A percentile compares a stretch with the other conserved stretches of the same genome.
These are phyloP conservation scores for Aspergillus aculeatus DNA, from an alignment of 2,329 filamentous ascomycete genomes.

Conservation along the genomic window DNA sequence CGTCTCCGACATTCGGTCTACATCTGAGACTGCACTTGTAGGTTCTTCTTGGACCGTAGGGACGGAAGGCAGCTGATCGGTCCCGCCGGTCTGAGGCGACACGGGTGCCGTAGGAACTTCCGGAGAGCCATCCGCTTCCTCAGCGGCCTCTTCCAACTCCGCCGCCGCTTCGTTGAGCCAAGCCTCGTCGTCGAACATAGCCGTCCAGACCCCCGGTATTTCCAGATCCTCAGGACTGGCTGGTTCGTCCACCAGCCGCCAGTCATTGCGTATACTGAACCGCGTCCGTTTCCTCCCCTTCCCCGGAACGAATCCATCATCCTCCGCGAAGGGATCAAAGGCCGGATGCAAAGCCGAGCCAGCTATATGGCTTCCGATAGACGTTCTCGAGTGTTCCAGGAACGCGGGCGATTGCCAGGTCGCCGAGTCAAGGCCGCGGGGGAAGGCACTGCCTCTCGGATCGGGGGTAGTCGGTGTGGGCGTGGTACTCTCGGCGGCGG, in stretches of 20 bases:
- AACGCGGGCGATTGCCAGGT: conserved; percentile 76
- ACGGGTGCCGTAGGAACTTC: conserved; percentile 6
- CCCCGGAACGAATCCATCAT: conserved; percentile 60
- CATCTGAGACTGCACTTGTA: neutral
- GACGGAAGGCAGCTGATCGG: neutral
- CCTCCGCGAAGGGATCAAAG: conserved; percentile 66
- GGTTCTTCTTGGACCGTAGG: neutral
- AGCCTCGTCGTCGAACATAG: conserved; percentile 27
- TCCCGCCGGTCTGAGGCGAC: conserved; percentile 6
- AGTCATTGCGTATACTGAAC: conserved; percentile 65
- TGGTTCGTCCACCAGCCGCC: conserved; percentile 72
- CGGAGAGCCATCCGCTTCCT: neutral
- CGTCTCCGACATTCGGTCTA: neutral
- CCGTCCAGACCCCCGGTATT: conserved; percentile 27
- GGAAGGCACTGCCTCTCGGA: conserved; percentile 21
- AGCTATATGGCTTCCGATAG: conserved; percentile 44
- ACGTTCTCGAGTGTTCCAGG: conserved; percentile 67
- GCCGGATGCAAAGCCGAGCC: conserved; percentile 64
- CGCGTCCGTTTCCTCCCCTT: conserved; percentile 68
- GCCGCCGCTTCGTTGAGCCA: conserved; percentile 10
- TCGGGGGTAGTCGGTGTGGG: conserved; percentile 26
- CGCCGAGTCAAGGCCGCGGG: conserved; percentile 1
- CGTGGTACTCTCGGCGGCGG: conserved; percentile 21
- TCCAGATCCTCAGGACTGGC: conserved; percentile 63
- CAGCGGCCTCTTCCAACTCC: conserved; percentile 11